phyloP scores from a whole-genome alignment of 108 stramenopile genomes.

The Hondaea fermentalgiana region DNA sequence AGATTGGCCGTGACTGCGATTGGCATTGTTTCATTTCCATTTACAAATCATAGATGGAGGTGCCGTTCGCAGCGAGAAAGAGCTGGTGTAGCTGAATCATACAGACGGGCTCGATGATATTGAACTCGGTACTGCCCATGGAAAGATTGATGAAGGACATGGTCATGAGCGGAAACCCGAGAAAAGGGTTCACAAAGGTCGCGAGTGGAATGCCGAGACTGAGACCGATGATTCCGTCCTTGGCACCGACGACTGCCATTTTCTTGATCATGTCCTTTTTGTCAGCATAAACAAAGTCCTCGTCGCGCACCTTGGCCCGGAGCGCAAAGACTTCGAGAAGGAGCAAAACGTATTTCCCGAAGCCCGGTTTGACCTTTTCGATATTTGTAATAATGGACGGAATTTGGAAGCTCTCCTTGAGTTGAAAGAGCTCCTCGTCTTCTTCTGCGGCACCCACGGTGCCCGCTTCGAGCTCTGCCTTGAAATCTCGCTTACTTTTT shows the following conservation, averaged over 20 bases:
- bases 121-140: slow-evolving; percentile 18
- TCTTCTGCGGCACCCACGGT: neutral
- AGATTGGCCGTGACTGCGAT: too few relatives aligned
- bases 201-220: neutral
- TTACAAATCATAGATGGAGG: neutral
- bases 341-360: neutral
- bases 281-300: neutral
- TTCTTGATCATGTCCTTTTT: slow-evolving; percentile 11
- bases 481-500: too few relatives aligned
- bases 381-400: neutral
- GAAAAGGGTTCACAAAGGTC: neutral
- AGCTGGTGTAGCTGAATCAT: slow-evolving; percentile 15
- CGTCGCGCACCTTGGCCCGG: neutral
- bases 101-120: slow-evolving; percentile 16
- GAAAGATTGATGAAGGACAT: neutral
- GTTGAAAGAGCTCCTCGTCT: neutral
- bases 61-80: neutral
- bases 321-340: neutral
- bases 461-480: too few relatives aligned
- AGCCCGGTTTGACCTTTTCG: neutral
- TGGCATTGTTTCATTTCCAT: neutral
- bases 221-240: slow-evolving; percentile 7
- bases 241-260: neutral
- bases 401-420: neutral
- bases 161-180: neutral